phyloP scores from a whole-genome alignment of 140 eudicot genomes.

The Oenanthe javanica region DNA sequence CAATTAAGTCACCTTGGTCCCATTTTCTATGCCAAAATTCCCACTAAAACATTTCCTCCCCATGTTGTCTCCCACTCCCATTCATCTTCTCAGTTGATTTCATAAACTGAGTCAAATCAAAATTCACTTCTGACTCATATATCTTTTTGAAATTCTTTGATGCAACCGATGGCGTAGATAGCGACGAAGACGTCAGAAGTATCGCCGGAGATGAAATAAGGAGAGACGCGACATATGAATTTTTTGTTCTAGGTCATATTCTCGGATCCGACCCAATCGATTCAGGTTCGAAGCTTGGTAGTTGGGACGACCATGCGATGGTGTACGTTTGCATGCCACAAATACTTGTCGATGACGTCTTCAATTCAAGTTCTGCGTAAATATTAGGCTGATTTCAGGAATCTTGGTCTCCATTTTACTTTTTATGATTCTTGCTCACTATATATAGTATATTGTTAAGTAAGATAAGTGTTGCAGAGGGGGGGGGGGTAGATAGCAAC shows the following conservation, averaged over 20 bases:
- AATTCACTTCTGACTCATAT: too few species aligned
- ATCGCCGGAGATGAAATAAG: constrained; percentile 54
- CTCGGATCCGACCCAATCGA: constrained; percentile 24
- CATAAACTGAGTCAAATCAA: too few species aligned
- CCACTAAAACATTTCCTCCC: too few species aligned
- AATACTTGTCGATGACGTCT: constrained; percentile 44
- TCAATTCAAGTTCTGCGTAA: constrained; percentile 56
- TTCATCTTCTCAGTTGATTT: too few species aligned
- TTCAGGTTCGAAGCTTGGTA: constrained; percentile 59
- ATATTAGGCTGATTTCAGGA: constrained; percentile 85
- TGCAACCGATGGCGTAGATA: constrained; percentile 66
- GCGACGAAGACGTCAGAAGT: constrained; percentile 80
- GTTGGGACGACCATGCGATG: constrained; percentile 50
- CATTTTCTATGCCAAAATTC: too few species aligned
- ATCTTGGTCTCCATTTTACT: constrained; percentile 35
- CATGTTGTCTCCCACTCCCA: too few species aligned
- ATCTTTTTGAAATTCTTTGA: constrained; percentile 31
- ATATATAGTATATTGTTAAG: too few species aligned
- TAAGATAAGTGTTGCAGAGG: too few species aligned
- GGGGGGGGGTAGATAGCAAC: too few species aligned
- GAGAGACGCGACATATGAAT: constrained; percentile 69
- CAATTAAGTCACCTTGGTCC: too few species aligned
- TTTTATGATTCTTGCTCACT: not conserved
- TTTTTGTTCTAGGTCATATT: constrained; percentile 39
- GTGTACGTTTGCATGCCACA: constrained; percentile 87